Evolutionary conservation across 805 yeast species (phyloP), one percentile per base, ranked within the genome.

Genomic region (Wickerhamiella galacta): DNA sequence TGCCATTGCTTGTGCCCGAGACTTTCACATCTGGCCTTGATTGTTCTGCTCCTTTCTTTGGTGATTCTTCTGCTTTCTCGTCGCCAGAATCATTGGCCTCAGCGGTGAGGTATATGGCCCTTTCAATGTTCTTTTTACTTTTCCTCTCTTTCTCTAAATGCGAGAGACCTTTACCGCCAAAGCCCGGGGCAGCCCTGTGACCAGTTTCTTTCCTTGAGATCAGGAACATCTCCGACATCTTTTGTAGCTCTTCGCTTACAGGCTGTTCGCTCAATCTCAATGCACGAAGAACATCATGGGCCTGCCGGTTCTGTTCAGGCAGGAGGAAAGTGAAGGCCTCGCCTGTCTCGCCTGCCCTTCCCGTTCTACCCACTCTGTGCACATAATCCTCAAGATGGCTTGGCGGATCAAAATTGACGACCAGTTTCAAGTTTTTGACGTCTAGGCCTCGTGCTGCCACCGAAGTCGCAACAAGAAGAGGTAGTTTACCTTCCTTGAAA

Each of bases 331-430:
- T 78, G 3, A 82, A 60, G n/a, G 77, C 76, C 2, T 60, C 60
- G 2, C 98, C 98, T 3, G 55, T 57, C 22, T 65, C 64, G 1
- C 90, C 90, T 1, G 95, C 96, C 39, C 98, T 63, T 0, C 95
- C 98, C 0, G 98, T 90, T 37, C 98, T 62, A 0, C 98, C 98
- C 1, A 85, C 93, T 6, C 96, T 66, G 56, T 90, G 98, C 9
- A 90, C 87, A 48, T 90, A 90, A 51, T 90, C 96, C 40, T 93
- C 96, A 64, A 83, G 65, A 39, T 85, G 93, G 41, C 66, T 79
- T 1, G 94, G 93, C 0, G 81, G 66, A 42, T 78, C 83, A 46
- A 66, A 79, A 56, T 90, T 79, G 5, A 90, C 60, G 2, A 90
- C 96, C 28, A 85, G 52, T 36, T 72, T 72, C 17, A 87, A 65